Evolutionary conservation across 2,329 filamentous ascomycete genomes (phyloP).

Genomic region (Colletotrichum costaricense): DNA sequence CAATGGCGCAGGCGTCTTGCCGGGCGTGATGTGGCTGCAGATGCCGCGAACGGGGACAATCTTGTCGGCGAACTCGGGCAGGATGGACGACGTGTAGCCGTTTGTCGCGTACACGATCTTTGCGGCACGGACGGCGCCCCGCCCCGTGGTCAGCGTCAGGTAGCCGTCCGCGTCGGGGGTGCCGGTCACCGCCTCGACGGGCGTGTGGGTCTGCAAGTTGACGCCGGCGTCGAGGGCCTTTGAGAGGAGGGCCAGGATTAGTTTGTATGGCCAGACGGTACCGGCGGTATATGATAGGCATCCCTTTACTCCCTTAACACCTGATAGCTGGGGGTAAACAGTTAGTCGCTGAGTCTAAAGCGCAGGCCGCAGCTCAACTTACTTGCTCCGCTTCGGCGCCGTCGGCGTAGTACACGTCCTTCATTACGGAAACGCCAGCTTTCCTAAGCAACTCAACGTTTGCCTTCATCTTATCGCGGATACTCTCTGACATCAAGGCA

Average conservation of each 20-base stretch:
- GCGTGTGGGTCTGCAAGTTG: constrained; percentile 42
- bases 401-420: constrained; percentile 43
- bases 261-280: constrained; percentile 41
- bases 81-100: constrained; percentile 41
- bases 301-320: constrained; percentile 52
- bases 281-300: constrained; percentile 48
- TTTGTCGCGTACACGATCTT: constrained; percentile 43
- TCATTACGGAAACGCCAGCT: constrained; percentile 41
- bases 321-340: constrained; percentile 53
- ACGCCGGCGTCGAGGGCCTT: constrained; percentile 37
- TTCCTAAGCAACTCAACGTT: constrained; percentile 45
- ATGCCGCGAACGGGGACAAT: constrained; percentile 42
- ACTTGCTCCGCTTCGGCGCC: constrained; percentile 44
- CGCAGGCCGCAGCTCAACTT: constrained; percentile 38
- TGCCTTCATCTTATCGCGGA: constrained; percentile 39
- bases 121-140: constrained; percentile 37
- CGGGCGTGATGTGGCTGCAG: constrained; percentile 45
- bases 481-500: constrained; percentile 46
- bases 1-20: constrained; percentile 46
- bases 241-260: constrained; percentile 42
- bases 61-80: constrained; percentile 38
- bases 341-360: constrained; percentile 43
- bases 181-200: not conserved
- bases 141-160: constrained; percentile 35
- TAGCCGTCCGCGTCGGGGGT: constrained; percentile 7